Evolutionary conservation across 768 basidiomycete species (phyloP).

Genomic region (Termitomyces sp.): DNA sequence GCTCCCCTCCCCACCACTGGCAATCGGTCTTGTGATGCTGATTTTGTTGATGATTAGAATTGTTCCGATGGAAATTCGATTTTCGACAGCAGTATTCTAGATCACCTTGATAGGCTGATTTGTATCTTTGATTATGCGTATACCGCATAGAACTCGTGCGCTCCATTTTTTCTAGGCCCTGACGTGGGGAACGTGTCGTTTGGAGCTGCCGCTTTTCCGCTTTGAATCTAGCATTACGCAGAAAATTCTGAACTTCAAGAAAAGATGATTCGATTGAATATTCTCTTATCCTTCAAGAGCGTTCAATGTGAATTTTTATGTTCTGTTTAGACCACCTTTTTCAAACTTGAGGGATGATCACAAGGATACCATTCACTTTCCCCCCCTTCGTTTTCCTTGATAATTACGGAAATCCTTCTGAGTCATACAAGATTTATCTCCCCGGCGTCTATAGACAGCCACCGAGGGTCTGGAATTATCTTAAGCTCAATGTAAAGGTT

Average conservation of each 20-base stretch:
- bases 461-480: neutral
- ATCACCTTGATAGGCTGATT: conserved; percentile 15
- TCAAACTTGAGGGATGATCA: too few species aligned
- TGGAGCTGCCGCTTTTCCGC: conserved; percentile 11
- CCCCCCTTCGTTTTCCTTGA: too few species aligned
- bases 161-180: conserved; percentile 15
- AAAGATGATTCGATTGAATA: too few species aligned
- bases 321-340: neutral
- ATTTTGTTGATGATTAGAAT: conserved; percentile 10
- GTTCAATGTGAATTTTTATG: neutral
- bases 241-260: too few species aligned
- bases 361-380: too few species aligned
- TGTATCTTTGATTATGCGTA: neutral
- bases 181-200: conserved; percentile 26
- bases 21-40: neutral
- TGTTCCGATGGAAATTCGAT: conserved; percentile 19
- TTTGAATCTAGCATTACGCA: neutral
- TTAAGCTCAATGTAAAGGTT: neutral
- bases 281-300: neutral
- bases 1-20: too few species aligned
- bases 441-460: neutral
- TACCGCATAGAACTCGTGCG: neutral
- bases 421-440: neutral
- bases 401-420: neutral
- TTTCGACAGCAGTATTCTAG: conserved; percentile 12